A percentile compares a stretch with the other conserved stretches of the same genome.
These are phyloP conservation scores for Iberis pinnata DNA, from an alignment of 345 rosid species.

Conservation along the genomic window DNA sequence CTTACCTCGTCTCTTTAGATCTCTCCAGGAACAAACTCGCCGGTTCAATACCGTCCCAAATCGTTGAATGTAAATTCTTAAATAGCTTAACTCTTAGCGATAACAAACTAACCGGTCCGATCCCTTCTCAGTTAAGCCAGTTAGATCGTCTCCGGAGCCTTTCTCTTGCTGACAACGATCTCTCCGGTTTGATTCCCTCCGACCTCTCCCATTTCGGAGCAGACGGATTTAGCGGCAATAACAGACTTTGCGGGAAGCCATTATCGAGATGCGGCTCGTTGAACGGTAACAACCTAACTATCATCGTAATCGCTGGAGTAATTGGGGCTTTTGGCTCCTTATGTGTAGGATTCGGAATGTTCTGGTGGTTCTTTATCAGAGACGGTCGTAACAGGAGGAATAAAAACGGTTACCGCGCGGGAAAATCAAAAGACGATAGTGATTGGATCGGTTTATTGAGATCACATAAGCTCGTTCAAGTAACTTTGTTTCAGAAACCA, in stretches of 20 bases:
- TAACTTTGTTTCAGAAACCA: constrained; percentile 58
- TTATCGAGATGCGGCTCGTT: constrained; percentile 47
- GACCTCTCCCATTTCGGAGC: constrained; percentile 32
- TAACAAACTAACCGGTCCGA: constrained; percentile 46
- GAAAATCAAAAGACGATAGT: constrained; percentile 37
- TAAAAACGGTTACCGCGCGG: constrained; percentile 42
- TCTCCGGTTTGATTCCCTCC: constrained; percentile 49
- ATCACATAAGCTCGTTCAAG: constrained; percentile 61
- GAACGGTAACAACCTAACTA: constrained; percentile 38
- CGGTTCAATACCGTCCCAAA: constrained; percentile 48
- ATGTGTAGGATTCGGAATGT: constrained; percentile 38
- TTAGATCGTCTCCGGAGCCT: constrained; percentile 44
- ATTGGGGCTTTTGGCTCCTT: constrained; percentile 44
- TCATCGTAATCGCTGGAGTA: constrained; percentile 46
- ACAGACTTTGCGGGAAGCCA: constrained; percentile 47
- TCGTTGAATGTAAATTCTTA: constrained; percentile 44
- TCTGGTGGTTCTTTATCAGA: constrained; percentile 54
- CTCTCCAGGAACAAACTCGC: constrained; percentile 44
- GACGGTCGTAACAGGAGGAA: constrained; percentile 34
- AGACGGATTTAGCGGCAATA: constrained; percentile 37
- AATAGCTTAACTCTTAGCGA: constrained; percentile 37
- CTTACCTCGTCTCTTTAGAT: constrained; percentile 46
- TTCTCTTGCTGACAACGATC: constrained; percentile 37
- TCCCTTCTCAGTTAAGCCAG: constrained; percentile 44
- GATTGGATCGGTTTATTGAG: constrained; percentile 47